Conservation (phyloP, 352 stramenopile genomes). For the Phytophthora sp. region DNA sequence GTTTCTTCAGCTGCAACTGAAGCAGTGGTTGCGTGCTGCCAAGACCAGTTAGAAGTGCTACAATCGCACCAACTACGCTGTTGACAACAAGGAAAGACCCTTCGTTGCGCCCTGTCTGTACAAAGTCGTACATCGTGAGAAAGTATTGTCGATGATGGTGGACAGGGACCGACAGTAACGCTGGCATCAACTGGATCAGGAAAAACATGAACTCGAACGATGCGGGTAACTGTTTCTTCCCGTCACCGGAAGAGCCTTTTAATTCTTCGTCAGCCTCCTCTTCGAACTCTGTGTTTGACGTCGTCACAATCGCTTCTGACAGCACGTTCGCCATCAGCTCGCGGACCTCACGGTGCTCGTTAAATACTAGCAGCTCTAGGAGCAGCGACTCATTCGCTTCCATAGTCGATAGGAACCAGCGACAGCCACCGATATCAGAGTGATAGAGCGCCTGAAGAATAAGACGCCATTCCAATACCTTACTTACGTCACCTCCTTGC, state of each 20-base stretch:
- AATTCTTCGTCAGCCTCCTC: slow-evolving; percentile 29
- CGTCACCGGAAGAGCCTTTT: background rate
- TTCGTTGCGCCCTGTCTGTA: slow-evolving; percentile 83
- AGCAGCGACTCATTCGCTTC: slow-evolving; percentile 68
- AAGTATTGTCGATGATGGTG: slow-evolving; percentile 80
- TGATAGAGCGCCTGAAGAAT: slow-evolving; percentile 77
- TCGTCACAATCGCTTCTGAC: slow-evolving; percentile 70
- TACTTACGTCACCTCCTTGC: slow-evolving; percentile 77
- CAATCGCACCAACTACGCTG: slow-evolving; percentile 79
- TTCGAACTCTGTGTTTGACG: slow-evolving; percentile 58
- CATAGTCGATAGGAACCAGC: slow-evolving; percentile 77
- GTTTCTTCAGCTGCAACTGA: slow-evolving; percentile 65
- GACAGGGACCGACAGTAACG: slow-evolving; percentile 68
- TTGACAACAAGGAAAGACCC: slow-evolving; percentile 84
- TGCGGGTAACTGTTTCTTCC: slow-evolving; percentile 55
- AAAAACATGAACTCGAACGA: slow-evolving; percentile 87
- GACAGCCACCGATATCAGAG: slow-evolving; percentile 66
- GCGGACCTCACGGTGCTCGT: slow-evolving; percentile 69
- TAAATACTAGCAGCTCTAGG: slow-evolving; percentile 75
- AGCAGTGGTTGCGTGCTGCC: slow-evolving; percentile 66
- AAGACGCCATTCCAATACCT: slow-evolving; percentile 77
- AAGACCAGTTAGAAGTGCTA: slow-evolving; percentile 67
- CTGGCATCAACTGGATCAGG: slow-evolving; percentile 80
- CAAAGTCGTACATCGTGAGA: slow-evolving; percentile 75
- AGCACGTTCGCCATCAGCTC: slow-evolving; percentile 76